These are phyloP conservation scores for Rosa persica DNA, from an alignment of 306 rosid species.

Conservation along the genomic window DNA sequence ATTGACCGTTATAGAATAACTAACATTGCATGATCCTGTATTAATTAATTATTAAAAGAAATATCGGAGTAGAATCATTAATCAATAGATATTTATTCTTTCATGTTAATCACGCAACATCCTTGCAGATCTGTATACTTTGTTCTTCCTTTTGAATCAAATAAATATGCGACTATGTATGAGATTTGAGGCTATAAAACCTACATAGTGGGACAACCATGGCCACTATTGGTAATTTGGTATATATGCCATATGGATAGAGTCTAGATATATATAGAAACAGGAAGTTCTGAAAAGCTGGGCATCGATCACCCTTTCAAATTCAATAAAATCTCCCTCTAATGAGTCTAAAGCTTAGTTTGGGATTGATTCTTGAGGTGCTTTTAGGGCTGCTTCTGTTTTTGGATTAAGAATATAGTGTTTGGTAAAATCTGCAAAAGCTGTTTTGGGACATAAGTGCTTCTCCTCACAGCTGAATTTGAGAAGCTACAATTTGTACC, in stretches of 20 bases:
- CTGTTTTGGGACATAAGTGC: no score
- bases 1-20: no score
- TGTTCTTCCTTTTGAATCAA: neutral
- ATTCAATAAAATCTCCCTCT: neutral
- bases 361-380: no score
- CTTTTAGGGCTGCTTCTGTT: no score
- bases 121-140: neutral
- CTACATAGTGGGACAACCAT: neutral
- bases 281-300: neutral
- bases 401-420: no score
- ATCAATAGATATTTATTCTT: neutral
- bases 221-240: neutral
- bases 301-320: neutral
- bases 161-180: neutral
- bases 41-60: no score
- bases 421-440: no score
- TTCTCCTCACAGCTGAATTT: no score
- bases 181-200: neutral
- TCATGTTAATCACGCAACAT: neutral
- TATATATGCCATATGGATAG: neutral
- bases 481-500: no score
- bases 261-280: neutral
- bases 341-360: no score
- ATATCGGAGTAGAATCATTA: neutral
- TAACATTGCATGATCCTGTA: no score